phyloP scores from a whole-genome alignment of 495 filamentous ascomycete genomes.

The Hyaloscypha variabilis region DNA sequence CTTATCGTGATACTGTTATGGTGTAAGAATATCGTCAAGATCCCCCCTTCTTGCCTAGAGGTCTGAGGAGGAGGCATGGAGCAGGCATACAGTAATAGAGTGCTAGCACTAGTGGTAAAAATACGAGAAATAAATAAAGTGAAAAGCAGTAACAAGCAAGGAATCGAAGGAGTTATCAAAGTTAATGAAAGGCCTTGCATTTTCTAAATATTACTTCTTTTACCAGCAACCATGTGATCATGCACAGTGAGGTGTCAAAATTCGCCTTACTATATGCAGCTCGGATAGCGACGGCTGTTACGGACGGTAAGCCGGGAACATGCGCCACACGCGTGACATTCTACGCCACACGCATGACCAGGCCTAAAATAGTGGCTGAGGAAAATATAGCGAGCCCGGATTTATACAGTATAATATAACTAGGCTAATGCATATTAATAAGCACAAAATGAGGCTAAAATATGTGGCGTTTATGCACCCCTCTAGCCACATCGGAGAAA shows the following conservation, averaged over 20 bases:
- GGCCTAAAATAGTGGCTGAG: conserved; percentile 23
- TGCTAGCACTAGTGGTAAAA: too few species aligned
- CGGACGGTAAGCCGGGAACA: neutral
- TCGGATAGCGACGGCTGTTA: neutral
- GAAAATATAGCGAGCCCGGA: conserved; percentile 17
- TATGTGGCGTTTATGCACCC: conserved; percentile 13
- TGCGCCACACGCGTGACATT: conserved; percentile 26
- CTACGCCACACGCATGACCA: conserved; percentile 23
- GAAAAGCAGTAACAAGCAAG: too few species aligned
- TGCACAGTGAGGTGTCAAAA: neutral
- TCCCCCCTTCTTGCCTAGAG: too few species aligned
- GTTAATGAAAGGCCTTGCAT: too few species aligned
- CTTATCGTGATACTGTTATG: too few species aligned
- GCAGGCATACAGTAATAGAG: too few species aligned
- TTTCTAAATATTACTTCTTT: too few species aligned
- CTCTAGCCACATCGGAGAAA: conserved; percentile 25
- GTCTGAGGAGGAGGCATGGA: too few species aligned
- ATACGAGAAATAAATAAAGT: too few species aligned
- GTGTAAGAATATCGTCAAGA: too few species aligned
- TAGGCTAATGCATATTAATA: conserved; percentile 27
- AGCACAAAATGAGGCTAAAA: conserved; percentile 20
- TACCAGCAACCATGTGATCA: neutral
- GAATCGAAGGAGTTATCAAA: too few species aligned
- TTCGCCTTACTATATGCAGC: neutral
- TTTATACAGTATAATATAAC: conserved; percentile 28